These are phyloP conservation scores for Mucor piriformis DNA, from an alignment of 371 early-diverging fungal species.

Conservation along the genomic window DNA sequence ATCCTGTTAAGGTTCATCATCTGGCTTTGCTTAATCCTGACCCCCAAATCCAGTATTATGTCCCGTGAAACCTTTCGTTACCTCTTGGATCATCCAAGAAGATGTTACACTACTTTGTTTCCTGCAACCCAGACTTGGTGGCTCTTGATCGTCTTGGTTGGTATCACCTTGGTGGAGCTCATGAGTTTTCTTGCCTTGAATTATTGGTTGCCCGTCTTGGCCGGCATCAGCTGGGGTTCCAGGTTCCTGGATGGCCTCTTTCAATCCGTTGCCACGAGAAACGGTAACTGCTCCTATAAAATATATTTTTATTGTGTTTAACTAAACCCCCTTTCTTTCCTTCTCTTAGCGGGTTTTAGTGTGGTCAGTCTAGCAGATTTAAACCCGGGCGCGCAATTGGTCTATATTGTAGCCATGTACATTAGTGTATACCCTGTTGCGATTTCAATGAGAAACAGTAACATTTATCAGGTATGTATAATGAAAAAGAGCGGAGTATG, in stretches of 20 bases:
- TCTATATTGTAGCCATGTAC: slow-evolving; percentile 57
- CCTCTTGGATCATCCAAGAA: slow-evolving; percentile 50
- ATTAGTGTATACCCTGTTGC: slow-evolving; percentile 58
- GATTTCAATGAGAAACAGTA: slow-evolving; percentile 56
- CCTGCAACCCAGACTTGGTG: slow-evolving; percentile 53
- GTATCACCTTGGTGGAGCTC: slow-evolving; percentile 34
- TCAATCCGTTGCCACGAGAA: slow-evolving; percentile 52
- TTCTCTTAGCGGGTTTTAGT: slow-evolving; percentile 43
- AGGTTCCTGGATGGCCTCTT: slow-evolving; percentile 51
- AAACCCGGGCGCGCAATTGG: slow-evolving; percentile 48
- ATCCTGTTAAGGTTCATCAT: slow-evolving; percentile 46
- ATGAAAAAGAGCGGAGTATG: neutral
- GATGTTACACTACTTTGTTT: slow-evolving; percentile 50
- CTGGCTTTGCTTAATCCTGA: slow-evolving; percentile 36
- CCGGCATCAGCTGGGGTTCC: slow-evolving; percentile 43
- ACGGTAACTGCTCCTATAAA: slow-evolving; percentile 27
- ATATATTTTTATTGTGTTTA: neutral
- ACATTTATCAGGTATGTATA: slow-evolving; percentile 48
- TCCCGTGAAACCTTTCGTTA: slow-evolving; percentile 44
- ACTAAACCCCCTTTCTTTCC: neutral
- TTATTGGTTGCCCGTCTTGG: slow-evolving; percentile 47
- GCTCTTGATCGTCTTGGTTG: slow-evolving; percentile 42
- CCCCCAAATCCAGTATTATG: slow-evolving; percentile 34
- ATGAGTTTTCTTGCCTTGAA: slow-evolving; percentile 47
- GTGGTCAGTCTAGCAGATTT: slow-evolving; percentile 44